Conservation (phyloP, 2,329 filamentous ascomycete genomes). For the Penicillium sp. region DNA sequence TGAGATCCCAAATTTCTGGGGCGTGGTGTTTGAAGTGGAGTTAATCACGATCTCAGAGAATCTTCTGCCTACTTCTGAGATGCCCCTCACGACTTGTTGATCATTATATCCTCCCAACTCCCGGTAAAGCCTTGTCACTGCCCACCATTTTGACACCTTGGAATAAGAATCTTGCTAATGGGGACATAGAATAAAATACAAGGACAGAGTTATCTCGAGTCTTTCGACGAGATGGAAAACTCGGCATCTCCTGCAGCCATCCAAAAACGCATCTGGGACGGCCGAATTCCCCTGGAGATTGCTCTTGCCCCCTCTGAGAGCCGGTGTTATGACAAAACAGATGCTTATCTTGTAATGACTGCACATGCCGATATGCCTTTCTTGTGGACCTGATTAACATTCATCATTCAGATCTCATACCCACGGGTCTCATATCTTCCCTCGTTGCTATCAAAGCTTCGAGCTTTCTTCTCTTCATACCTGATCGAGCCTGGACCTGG, state of each 20-base stretch:
- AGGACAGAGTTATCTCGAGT: background rate
- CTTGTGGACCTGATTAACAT: background rate
- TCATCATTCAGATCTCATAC: constrained; percentile 58
- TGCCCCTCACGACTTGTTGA: constrained; percentile 10
- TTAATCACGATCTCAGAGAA: constrained; percentile 14
- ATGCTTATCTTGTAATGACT: constrained; percentile 63
- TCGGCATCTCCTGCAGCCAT: constrained; percentile 40
- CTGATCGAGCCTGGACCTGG: constrained; percentile 64
- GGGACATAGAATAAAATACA: background rate
- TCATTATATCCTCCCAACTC: constrained; percentile 8
- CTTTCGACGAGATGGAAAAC: constrained; percentile 34
- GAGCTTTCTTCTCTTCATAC: constrained; percentile 64
- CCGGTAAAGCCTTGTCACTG: background rate
- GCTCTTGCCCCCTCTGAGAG: constrained; percentile 64
- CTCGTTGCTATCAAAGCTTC: constrained; percentile 66
- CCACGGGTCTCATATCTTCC: constrained; percentile 73
- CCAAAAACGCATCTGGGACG: constrained; percentile 62
- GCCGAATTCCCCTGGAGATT: constrained; percentile 66
- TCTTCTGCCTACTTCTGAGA: constrained; percentile 8
- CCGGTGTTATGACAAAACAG: constrained; percentile 64
- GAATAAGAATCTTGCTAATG: background rate
- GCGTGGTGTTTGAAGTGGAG: constrained; percentile 16
- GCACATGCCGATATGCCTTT: background rate
- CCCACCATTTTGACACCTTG: background rate
- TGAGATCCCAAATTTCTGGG: background rate